Base-by-base conservation (phyloP, 2,329 filamentous ascomycete genomes). In the Dactylella cylindrospora region DNA sequence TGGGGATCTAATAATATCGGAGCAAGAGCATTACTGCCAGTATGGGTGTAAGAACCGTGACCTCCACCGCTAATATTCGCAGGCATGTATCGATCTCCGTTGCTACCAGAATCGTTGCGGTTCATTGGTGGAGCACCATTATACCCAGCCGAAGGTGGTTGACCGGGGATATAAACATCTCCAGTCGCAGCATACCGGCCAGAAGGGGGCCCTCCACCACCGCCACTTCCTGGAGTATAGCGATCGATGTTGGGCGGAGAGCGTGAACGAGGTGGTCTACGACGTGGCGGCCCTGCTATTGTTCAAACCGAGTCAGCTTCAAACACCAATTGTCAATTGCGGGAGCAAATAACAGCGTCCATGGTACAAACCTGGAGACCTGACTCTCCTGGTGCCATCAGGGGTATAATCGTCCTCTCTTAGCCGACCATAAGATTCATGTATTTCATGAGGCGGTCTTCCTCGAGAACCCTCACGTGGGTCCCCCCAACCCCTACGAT, bases 201-300 rank as follows among this genome's bases (percentile, higher is more conserved):
- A 5, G 59, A 65, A 15, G 66, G 66, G 4, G 66, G 66, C 2
- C 64, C 66, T 12, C 53, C 43, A 31, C 59, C 54, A 15, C 45
- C 54, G 3, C 54, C 59, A 13, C 50, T 84, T 13, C 86, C 86
- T 1, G 88, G 88, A 15, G 93, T 84, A 70, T 93, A 93, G 68
- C 88, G 83, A 71, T 94, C 88, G 66, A 94, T 93, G 57, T 86
- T 86, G 55, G 7, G 84, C 79, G 71, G 79, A 69, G 67, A 88
- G 72, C 68, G 65, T 17, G 68, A 69, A 39, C 68, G 67, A 41
- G 67, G 65, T 23, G 65, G 65, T 35, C 53, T 47, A 28, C 61
- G 62, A 36, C 66, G 67, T 53, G 66, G 66, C 36, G 66, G 65
- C 17, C 62, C 68, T 68, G 46, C 22, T 29, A 43, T 47, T 50